Percentiles rank a stretch among this genome's conserved stretches.
Evolutionary conservation across 495 filamentous ascomycete species (phyloP).

Genomic region (Stereocaulon alpinum): DNA sequence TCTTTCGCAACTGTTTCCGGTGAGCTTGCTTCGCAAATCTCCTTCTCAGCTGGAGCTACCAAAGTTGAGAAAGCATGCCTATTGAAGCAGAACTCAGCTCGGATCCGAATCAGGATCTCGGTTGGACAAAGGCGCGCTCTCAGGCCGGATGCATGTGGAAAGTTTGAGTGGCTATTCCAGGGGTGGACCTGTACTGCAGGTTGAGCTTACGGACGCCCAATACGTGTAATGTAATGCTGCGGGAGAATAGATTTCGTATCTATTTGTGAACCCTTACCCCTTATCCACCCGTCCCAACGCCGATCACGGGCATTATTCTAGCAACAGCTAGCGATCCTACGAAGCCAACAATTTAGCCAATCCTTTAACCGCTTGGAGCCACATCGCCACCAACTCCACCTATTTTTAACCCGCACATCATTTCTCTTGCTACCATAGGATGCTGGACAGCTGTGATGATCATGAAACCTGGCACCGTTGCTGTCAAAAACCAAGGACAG

Average conservation of each 20-base stretch:
- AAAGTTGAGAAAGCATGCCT: too few species aligned
- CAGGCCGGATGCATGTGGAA: too few species aligned
- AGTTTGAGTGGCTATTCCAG: not conserved
- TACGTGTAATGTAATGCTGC: not conserved
- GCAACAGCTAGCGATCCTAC: not conserved
- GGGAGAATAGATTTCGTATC: not conserved
- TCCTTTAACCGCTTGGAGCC: conserved; percentile 9
- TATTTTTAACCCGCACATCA: conserved; percentile 14
- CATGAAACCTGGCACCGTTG: not conserved
- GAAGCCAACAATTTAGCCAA: conserved; percentile 1
- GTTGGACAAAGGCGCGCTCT: too few species aligned
- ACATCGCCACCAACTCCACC: conserved; percentile 10
- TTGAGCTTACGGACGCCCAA: not conserved
- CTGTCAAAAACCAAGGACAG: not conserved
- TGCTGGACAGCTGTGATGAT: not conserved
- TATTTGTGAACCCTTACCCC: conserved; percentile 2
- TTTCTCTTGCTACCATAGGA: not conserved
- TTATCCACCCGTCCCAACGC: not conserved
- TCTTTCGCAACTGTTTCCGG: too few species aligned
- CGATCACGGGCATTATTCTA: not conserved
- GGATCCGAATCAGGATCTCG: too few species aligned
- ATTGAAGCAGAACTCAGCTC: too few species aligned
- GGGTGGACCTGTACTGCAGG: not conserved
- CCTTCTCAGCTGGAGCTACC: too few species aligned
- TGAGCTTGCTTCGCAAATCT: too few species aligned